Conservation (phyloP, 495 filamentous ascomycete species). For the Xylaria palmicola region DNA sequence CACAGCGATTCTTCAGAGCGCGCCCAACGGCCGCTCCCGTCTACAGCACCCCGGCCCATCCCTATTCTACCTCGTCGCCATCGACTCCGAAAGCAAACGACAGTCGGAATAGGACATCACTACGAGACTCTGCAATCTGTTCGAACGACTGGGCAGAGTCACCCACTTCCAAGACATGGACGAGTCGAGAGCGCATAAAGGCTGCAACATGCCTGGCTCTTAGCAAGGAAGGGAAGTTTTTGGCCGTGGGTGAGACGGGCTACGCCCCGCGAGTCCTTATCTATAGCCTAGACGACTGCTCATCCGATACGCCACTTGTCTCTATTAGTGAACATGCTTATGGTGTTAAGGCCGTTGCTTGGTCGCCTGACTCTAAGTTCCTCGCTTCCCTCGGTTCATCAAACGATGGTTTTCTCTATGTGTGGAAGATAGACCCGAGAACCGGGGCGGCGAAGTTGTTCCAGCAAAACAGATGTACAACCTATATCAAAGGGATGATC, state of each 20-base stretch:
- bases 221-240: conserved; percentile 82
- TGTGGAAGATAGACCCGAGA: conserved; percentile 81
- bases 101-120: conserved; percentile 56
- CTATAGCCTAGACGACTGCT: conserved; percentile 76
- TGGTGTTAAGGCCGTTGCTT: conserved; percentile 83
- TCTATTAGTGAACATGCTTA: conserved; percentile 87
- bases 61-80: conserved; percentile 47
- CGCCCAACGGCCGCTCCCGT: conserved; percentile 73
- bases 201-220: conserved; percentile 94
- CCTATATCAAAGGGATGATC: conserved; percentile 74
- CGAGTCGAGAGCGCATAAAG: conserved; percentile 85
- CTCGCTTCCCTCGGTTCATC: conserved; percentile 82
- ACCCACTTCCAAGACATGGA: conserved; percentile 69
- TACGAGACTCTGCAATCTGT: conserved; percentile 56
- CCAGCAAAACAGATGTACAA: conserved; percentile 92
- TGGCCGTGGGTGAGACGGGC: conserved; percentile 94
- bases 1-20: conserved; percentile 87
- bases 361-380: conserved; percentile 83
- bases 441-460: conserved; percentile 85
- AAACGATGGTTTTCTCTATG: conserved; percentile 91
- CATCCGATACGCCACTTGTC: conserved; percentile 78
- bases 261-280: conserved; percentile 90
- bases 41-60: conserved; percentile 42
- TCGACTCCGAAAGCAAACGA: conserved; percentile 68
- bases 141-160: conserved; percentile 57